Conservation (phyloP, 768 basidiomycete genomes). For the Tulasnella sp. region DNA sequence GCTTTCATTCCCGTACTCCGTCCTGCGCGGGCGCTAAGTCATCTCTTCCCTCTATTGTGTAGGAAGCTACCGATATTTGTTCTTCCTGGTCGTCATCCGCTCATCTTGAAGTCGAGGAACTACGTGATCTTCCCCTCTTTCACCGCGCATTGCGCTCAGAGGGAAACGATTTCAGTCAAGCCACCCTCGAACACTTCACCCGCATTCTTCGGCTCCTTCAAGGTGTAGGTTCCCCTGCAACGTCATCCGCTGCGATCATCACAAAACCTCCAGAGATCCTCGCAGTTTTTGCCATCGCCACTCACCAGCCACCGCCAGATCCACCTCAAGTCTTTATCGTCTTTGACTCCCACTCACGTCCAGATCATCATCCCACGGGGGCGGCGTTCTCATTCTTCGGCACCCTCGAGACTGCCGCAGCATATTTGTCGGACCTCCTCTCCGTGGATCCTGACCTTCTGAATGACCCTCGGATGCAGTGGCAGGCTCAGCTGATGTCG, state of each 20-base stretch:
- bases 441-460: slow-evolving; percentile 11
- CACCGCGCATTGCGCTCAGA: slow-evolving; percentile 24
- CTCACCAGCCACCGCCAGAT: neutral
- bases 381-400: slow-evolving; percentile 43
- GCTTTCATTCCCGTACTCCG: neutral
- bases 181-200: neutral
- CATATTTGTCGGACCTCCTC: slow-evolving; percentile 14
- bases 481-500: slow-evolving; percentile 53
- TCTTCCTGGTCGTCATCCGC: slow-evolving; percentile 40
- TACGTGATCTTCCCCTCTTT: slow-evolving; percentile 41
- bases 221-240: neutral
- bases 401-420: slow-evolving; percentile 3
- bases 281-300: slow-evolving; percentile 34
- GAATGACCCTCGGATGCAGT: slow-evolving; percentile 30
- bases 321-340: slow-evolving; percentile 37
- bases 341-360: slow-evolving; percentile 59
- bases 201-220: neutral
- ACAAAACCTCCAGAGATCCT: slow-evolving; percentile 65
- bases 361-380: slow-evolving; percentile 42
- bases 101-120: slow-evolving; percentile 49
- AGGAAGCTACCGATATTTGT: slow-evolving; percentile 52
- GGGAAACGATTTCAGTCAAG: slow-evolving; percentile 2
- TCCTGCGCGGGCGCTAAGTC: neutral
- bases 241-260: slow-evolving; percentile 35
- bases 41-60: neutral